These are phyloP conservation scores for Podospora anserina DNA, from an alignment of 495 filamentous ascomycete species.

Conservation along the genomic window DNA sequence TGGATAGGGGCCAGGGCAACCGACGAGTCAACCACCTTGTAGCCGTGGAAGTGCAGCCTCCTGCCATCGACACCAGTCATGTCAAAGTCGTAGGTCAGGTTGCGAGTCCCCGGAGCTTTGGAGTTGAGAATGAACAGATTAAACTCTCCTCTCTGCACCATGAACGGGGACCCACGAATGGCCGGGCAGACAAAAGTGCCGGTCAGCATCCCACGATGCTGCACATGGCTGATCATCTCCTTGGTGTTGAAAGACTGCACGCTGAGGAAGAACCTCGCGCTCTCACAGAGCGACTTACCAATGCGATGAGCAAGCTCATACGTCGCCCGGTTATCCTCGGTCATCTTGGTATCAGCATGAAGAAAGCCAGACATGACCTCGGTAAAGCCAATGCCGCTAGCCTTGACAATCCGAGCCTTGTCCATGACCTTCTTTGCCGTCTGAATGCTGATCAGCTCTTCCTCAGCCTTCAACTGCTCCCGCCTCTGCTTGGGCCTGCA, in stretches of 20 bases:
- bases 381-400: constrained; percentile 55
- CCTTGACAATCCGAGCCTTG: constrained; percentile 40
- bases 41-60: constrained; percentile 56
- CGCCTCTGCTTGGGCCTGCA: constrained; percentile 14
- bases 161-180: constrained; percentile 56
- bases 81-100: constrained; percentile 60
- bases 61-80: constrained; percentile 52
- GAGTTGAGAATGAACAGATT: constrained; percentile 56
- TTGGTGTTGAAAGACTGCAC: constrained; percentile 53
- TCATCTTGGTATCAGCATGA: constrained; percentile 50
- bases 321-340: constrained; percentile 44
- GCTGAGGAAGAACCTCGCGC: constrained; percentile 59
- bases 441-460: constrained; percentile 35
- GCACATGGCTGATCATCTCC: constrained; percentile 42
- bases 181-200: constrained; percentile 61
- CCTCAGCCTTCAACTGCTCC: constrained; percentile 20
- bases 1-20: constrained; percentile 51
- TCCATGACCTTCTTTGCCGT: constrained; percentile 41
- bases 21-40: constrained; percentile 59
- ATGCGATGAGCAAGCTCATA: constrained; percentile 55
- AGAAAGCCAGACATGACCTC: constrained; percentile 64
- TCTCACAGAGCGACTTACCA: constrained; percentile 51
- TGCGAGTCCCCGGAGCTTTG: constrained; percentile 53
- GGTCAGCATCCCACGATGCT: constrained; percentile 55
- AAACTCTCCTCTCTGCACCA: constrained; percentile 57